These are phyloP conservation scores for Sporobolomyces roseus DNA, from an alignment of 768 basidiomycete genomes.

Conservation along the genomic window DNA sequence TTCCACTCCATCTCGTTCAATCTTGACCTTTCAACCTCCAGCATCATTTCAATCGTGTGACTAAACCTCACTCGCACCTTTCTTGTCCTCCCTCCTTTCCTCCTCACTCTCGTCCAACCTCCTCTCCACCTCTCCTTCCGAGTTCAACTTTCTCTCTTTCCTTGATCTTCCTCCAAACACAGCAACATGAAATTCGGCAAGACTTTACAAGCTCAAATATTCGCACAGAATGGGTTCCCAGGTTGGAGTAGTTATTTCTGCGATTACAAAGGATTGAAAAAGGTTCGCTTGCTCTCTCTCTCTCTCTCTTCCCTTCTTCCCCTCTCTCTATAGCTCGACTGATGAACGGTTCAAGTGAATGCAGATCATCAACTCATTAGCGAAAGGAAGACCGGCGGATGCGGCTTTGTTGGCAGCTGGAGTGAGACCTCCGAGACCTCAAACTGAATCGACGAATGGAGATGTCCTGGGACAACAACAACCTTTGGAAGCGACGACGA, in stretches of 20 bases:
- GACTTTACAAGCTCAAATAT: constrained; percentile 76
- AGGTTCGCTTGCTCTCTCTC: constrained; percentile 38
- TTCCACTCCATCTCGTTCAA: neutral
- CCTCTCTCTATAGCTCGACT: too few relatives aligned
- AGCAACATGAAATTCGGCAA: constrained; percentile 95
- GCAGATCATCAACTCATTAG: constrained; percentile 90
- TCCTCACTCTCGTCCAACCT: neutral
- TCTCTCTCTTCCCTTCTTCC: neutral
- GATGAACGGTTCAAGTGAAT: neutral
- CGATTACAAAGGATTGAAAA: constrained; percentile 95
- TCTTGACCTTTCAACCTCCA: neutral
- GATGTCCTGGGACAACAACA: constrained; percentile 31
- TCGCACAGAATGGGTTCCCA: constrained; percentile 63
- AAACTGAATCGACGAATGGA: neutral
- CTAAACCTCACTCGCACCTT: too few relatives aligned
- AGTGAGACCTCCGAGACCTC: constrained; percentile 49
- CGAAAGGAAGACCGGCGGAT: constrained; percentile 83
- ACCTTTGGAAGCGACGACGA: constrained; percentile 34
- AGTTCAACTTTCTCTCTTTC: too few relatives aligned
- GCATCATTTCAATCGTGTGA: neutral
- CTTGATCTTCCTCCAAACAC: neutral
- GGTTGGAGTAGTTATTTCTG: constrained; percentile 95
- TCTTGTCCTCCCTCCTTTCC: neutral
- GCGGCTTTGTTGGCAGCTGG: constrained; percentile 80
- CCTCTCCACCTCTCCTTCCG: neutral